These are phyloP conservation scores for Fusarium paranaense DNA, from an alignment of 2,329 filamentous ascomycete species.

Conservation along the genomic window DNA sequence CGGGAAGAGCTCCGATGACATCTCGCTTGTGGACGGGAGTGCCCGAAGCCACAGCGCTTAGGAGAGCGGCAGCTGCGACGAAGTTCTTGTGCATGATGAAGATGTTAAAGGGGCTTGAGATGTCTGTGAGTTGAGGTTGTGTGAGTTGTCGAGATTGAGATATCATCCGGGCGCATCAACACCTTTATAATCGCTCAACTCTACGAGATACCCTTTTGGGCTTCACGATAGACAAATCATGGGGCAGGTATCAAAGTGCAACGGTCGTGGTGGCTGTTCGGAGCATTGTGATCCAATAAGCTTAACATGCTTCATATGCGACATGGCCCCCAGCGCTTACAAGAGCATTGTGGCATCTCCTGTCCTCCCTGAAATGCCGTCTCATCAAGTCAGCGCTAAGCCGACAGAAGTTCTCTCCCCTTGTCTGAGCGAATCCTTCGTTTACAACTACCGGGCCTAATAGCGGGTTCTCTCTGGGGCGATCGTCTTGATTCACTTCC, in stretches of 20 bases:
- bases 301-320: background rate
- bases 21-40: constrained; percentile 37
- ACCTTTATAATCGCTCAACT: background rate
- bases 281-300: background rate
- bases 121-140: background rate
- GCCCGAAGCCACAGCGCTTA: constrained; percentile 31
- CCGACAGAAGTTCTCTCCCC: background rate
- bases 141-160: background rate
- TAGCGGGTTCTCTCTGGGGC: background rate
- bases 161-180: too few relatives aligned
- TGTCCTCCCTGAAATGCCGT: background rate
- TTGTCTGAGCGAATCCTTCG: constrained; percentile 3
- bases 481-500: background rate
- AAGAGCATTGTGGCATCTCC: background rate
- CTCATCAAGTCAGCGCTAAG: background rate
- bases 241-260: background rate
- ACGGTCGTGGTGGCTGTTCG: background rate
- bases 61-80: constrained; percentile 22
- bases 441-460: background rate
- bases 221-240: background rate
- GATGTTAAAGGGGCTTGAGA: background rate
- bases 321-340: background rate
- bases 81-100: constrained; percentile 30
- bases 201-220: background rate
- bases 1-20: constrained; percentile 46